These are phyloP conservation scores for Paspalum notatum DNA, from an alignment of 176 grass and related monocot species.

Conservation along the genomic window DNA sequence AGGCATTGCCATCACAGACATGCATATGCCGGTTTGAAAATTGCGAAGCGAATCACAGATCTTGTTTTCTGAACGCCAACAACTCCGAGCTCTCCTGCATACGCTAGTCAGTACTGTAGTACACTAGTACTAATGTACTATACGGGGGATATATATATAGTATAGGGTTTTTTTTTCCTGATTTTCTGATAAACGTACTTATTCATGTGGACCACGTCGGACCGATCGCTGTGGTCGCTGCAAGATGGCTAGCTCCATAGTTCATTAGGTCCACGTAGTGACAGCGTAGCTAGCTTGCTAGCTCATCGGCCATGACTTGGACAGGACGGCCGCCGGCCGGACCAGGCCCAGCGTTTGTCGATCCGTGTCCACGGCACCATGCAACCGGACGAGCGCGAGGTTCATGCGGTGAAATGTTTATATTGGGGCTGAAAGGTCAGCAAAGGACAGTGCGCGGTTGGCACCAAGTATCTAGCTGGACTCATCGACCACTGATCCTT, in stretches of 20 bases:
- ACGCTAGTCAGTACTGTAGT: neutral
- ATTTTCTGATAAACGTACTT: neutral
- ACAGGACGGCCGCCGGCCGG: neutral
- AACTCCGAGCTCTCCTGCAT: neutral
- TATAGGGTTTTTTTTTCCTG: neutral
- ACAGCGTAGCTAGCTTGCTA: neutral
- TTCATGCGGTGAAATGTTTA: neutral
- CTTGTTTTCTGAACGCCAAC: neutral
- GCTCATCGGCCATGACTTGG: neutral
- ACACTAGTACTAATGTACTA: no score
- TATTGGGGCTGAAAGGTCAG: neutral
- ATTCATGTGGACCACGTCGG: conserved; percentile 22
- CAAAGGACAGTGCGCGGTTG: neutral
- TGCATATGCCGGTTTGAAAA: neutral
- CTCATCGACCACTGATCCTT: neutral
- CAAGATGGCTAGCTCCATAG: neutral
- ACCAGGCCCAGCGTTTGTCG: neutral
- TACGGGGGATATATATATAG: no score
- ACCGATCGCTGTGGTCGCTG: neutral
- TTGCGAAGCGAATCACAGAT: neutral
- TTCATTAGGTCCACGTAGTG: neutral
- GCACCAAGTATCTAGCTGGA: neutral
- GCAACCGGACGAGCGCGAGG: neutral
- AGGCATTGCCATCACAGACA: neutral
- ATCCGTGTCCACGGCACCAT: neutral